phyloP scores from a whole-genome alignment of 495 filamentous ascomycete species.

The Penicillium steckii region DNA sequence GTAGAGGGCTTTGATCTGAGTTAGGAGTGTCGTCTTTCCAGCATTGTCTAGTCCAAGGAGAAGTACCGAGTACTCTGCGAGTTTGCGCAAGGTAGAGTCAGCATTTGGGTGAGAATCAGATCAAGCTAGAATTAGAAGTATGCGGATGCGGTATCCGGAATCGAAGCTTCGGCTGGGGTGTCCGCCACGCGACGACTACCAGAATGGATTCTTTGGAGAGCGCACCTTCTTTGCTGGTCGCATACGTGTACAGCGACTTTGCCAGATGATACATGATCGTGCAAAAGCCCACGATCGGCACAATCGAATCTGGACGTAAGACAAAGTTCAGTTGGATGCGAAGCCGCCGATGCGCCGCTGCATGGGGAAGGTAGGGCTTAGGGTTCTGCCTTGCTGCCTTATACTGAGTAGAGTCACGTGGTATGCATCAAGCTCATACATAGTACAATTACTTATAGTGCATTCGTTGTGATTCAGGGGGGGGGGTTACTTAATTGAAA shows the following conservation, averaged over 20 bases:
- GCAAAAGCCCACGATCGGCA: conserved; percentile 13
- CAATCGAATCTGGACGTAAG: conserved; percentile 11
- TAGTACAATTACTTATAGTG: too few relatives aligned
- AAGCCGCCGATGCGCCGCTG: conserved; percentile 13
- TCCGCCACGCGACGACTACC: too few relatives aligned
- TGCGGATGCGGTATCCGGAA: too few relatives aligned
- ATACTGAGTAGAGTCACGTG: too few relatives aligned
- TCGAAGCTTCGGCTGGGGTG: not conserved
- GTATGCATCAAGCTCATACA: too few relatives aligned
- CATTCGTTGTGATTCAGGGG: too few relatives aligned
- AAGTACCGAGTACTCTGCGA: conserved; percentile 89
- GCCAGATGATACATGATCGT: conserved; percentile 90
- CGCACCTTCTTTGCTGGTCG: conserved; percentile 90
- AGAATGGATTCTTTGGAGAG: too few relatives aligned
- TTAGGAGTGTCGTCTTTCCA: conserved; percentile 97
- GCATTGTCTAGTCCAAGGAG: conserved; percentile 97
- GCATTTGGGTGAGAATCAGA: too few relatives aligned
- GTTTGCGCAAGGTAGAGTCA: not conserved
- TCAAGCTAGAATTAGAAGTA: too few relatives aligned
- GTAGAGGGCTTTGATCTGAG: conserved; percentile 89
- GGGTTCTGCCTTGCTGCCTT: conserved; percentile 13
- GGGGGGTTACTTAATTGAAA: too few relatives aligned
- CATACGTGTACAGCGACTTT: conserved; percentile 90
- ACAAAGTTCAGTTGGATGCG: not conserved
- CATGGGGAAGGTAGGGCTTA: conserved; percentile 34